Percentiles rank a stretch among this genome's conserved stretches.
These are phyloP conservation scores for Trifolium subterraneum DNA, from an alignment of 306 rosid genomes.

Conservation along the genomic window DNA sequence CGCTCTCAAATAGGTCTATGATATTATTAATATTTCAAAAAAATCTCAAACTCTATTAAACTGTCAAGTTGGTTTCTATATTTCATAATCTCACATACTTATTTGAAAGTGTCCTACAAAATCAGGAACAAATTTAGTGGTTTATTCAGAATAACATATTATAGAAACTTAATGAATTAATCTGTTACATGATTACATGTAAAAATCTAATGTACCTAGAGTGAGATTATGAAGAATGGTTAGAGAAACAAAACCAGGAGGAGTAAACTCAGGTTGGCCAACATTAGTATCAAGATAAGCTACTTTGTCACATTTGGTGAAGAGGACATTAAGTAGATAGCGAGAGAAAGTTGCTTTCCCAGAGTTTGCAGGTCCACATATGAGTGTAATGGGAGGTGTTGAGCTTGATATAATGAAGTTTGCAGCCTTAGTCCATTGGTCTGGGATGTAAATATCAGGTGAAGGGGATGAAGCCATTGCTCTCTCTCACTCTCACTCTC, in stretches of 20 bases:
- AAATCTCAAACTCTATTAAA: too few relatives aligned
- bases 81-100: too few relatives aligned
- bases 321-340: constrained; percentile 72
- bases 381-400: constrained; percentile 59
- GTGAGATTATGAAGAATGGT: constrained; percentile 61
- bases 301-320: constrained; percentile 55
- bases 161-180: too few relatives aligned
- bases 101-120: too few relatives aligned
- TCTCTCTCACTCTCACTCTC: constrained; percentile 35
- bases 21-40: too few relatives aligned
- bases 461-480: constrained; percentile 55
- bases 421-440: constrained; percentile 76
- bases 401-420: constrained; percentile 54
- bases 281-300: constrained; percentile 90
- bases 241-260: constrained; percentile 82
- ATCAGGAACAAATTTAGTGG: too few relatives aligned
- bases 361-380: constrained; percentile 84
- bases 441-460: constrained; percentile 61
- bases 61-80: too few relatives aligned
- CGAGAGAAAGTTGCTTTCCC: constrained; percentile 95
- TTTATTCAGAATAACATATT: too few relatives aligned
- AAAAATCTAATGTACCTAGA: constrained; percentile 50
- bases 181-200: neutral
- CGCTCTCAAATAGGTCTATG: too few relatives aligned
- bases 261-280: constrained; percentile 94